Evolutionary conservation across 2,329 filamentous ascomycete species (phyloP), one percentile per base, ranked within the genome.

Genomic region (Metarhizium rileyi): DNA sequence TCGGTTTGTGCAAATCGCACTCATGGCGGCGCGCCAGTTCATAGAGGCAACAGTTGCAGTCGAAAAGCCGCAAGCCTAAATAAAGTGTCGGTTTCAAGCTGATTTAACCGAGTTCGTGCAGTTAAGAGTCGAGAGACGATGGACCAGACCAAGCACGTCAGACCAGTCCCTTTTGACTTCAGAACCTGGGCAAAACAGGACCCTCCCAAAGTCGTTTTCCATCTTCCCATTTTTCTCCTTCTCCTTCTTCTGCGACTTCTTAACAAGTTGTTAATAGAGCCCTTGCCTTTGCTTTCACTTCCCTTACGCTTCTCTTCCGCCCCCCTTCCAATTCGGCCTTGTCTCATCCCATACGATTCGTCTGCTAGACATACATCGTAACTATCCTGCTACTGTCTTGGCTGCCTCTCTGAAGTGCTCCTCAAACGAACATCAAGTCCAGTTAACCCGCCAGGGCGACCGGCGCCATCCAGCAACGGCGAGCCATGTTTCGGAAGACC

Each of bases 401-500:
- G 35, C 35, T 7, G n/a, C 35, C 35, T 38, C 35, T 22, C 35
- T 20, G 4, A 16, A 33, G 30, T n/a, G 7, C 16, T 16, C 10
- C 30, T 14, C 10, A 16, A 14, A 33, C 30, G 5, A 33, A 14
- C 12, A 14, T 33, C 30, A 33, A 33, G 18, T 16, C 35, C 35
- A 20, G 35, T 8, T n/a, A n/a, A 20, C 35, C 35, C 35, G 35
- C 35, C 35, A 20, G 35, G 35, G n/a, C n/a, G 18, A 38, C 35
- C 16, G 35, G 12, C 20, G 22, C 18, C 48, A 45, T 41, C 26
- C 44, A 43, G n/a, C 44, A 14, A 16, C 50, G 40, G 23, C 42
- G 16, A 38, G 36, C 36, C 47, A 52, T 52, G 50, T 26, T 35
- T 46, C 28, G 38, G 47, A 45, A 36, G 18, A n/a, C 9, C 3